phyloP scores from a whole-genome alignment of 352 stramenopile species.

The Globisporangium cederbergense region DNA sequence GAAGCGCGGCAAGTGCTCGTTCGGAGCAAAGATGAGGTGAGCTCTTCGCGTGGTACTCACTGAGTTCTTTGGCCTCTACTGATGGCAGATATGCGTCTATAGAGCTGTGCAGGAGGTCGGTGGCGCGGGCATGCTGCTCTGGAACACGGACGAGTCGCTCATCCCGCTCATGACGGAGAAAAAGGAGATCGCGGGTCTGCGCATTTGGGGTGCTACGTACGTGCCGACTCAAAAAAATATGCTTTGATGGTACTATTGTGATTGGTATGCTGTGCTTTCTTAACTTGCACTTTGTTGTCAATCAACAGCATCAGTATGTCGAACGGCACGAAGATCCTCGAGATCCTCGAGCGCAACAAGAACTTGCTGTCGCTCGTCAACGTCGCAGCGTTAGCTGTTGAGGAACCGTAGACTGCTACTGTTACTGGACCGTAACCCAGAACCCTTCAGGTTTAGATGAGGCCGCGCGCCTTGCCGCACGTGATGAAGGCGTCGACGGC shows the following conservation, averaged over 20 bases:
- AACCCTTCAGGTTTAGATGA: conserved; percentile 36
- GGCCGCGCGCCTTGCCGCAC: conserved; percentile 76
- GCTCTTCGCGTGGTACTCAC: not conserved
- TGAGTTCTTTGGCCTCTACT: not conserved
- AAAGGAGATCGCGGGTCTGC: conserved; percentile 43
- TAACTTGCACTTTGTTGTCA: conserved; percentile 15
- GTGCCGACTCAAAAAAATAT: not conserved
- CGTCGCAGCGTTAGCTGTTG: conserved; percentile 15
- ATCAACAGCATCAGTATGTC: conserved; percentile 35
- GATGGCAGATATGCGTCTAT: not conserved
- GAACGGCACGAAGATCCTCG: conserved; percentile 41
- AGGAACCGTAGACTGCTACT: not conserved
- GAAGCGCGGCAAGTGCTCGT: conserved; percentile 65
- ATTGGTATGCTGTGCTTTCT: conserved; percentile 8
- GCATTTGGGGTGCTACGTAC: conserved; percentile 64
- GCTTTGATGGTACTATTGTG: not conserved
- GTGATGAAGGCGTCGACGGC: conserved; percentile 91
- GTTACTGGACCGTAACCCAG: not conserved
- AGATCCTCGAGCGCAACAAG: conserved; percentile 44
- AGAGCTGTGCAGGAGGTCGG: conserved; percentile 52
- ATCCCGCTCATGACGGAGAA: conserved; percentile 62
- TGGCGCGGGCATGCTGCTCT: conserved; percentile 54
- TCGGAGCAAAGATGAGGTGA: conserved; percentile 61
- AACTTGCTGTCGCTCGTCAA: conserved; percentile 57
- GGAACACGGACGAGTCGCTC: conserved; percentile 62